Evolutionary conservation across 2,329 filamentous ascomycete species (phyloP).

Genomic region (Diplodia sapinea): DNA sequence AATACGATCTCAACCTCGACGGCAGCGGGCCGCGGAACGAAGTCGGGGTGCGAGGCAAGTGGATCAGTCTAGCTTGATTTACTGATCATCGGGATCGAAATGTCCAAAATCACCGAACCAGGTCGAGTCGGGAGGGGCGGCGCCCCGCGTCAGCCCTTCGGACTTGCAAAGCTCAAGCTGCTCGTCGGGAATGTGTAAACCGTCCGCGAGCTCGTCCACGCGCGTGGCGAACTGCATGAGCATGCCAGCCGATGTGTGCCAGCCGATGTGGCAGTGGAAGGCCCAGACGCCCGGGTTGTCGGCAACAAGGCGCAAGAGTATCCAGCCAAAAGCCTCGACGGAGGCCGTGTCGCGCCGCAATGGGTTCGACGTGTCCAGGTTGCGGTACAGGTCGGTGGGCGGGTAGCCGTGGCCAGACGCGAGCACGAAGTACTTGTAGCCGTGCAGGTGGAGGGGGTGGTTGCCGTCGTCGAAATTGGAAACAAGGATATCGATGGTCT

Average conservation of each 20-base stretch:
- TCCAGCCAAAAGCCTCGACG: slow-evolving; percentile 68
- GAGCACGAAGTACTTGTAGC: slow-evolving; percentile 71
- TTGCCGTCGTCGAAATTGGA: slow-evolving; percentile 46
- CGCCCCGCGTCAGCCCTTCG: slow-evolving; percentile 57
- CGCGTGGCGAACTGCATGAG: slow-evolving; percentile 64
- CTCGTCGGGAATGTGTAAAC: slow-evolving; percentile 51
- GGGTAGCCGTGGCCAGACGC: slow-evolving; percentile 40
- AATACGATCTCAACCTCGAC: slow-evolving; percentile 6
- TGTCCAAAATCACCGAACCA: slow-evolving; percentile 47
- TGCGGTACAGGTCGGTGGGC: slow-evolving; percentile 17
- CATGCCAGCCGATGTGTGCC: slow-evolving; percentile 45
- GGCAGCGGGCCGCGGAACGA: neutral
- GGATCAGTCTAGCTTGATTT: slow-evolving; percentile 17
- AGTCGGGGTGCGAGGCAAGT: slow-evolving; percentile 19
- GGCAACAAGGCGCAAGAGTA: slow-evolving; percentile 64
- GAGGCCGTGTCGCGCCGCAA: slow-evolving; percentile 73
- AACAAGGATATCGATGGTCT: slow-evolving; percentile 45
- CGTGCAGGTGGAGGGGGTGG: slow-evolving; percentile 61
- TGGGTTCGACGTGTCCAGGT: slow-evolving; percentile 37
- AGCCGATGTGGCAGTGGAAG: slow-evolving; percentile 82
- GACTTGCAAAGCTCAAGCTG: slow-evolving; percentile 55
- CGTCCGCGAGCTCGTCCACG: slow-evolving; percentile 53
- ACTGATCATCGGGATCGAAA: neutral
- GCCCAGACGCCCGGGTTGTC: slow-evolving; percentile 67
- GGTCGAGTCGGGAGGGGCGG: slow-evolving; percentile 56